Percentiles rank a stretch among this genome's conserved stretches.
phyloP scores from a whole-genome alignment of 2,329 filamentous ascomycete species.

The Sporothrix schenckii region DNA sequence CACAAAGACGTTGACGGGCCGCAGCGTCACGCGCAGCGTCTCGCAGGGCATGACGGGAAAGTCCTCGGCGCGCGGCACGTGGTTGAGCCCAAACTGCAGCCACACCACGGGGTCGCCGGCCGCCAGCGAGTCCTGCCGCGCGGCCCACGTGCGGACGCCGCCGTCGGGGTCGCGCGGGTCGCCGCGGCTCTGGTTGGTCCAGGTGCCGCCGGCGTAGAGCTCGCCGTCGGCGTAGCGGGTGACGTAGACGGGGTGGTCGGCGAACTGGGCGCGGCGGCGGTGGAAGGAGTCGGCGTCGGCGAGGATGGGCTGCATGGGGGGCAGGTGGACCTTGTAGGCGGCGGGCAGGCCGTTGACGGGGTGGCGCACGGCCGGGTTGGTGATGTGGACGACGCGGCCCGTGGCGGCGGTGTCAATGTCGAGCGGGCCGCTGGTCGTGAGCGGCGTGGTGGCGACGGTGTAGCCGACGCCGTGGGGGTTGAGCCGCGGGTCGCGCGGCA shows the following conservation, averaged over 20 bases:
- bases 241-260: conserved; percentile 50
- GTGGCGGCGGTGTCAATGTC: conserved; percentile 58
- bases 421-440: conserved; percentile 51
- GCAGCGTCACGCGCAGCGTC: conserved; percentile 54
- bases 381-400: conserved; percentile 54
- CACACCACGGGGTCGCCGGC: conserved; percentile 54
- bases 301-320: conserved; percentile 52
- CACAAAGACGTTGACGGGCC: conserved; percentile 58
- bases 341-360: conserved; percentile 49
- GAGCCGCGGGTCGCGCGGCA: conserved; percentile 46
- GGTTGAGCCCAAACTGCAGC: conserved; percentile 64
- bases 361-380: conserved; percentile 51
- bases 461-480: conserved; percentile 59
- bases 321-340: conserved; percentile 52
- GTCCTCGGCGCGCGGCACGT: conserved; percentile 66
- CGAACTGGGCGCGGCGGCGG: conserved; percentile 49
- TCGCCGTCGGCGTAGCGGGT: conserved; percentile 51
- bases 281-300: conserved; percentile 48
- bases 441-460: conserved; percentile 47
- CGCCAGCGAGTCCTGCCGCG: conserved; percentile 46
- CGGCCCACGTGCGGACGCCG: conserved; percentile 44
- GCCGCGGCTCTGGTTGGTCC: conserved; percentile 53
- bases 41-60: conserved; percentile 72
- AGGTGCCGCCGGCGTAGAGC: conserved; percentile 49
- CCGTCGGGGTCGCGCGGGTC: conserved; percentile 40